phyloP scores from a whole-genome alignment of 1,284 basidiomycete species.

The Athelia sp. region DNA sequence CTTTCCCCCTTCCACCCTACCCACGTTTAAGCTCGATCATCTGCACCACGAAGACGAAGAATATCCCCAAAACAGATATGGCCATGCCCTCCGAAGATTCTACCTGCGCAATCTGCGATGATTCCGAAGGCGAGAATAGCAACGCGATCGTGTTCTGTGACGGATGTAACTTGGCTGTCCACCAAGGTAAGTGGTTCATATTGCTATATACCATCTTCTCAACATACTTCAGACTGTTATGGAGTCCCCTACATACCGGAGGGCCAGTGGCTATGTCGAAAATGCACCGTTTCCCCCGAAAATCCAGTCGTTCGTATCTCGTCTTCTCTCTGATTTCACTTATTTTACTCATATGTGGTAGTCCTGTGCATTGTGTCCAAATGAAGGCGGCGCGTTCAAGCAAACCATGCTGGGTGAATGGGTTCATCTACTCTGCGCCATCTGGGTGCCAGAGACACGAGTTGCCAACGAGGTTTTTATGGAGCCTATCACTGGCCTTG shows the following conservation, averaged over 20 bases:
- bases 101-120: constrained; percentile 95
- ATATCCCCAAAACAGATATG: constrained; percentile 80
- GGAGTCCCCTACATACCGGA: constrained; percentile 99
- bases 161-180: constrained; percentile 97
- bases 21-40: constrained; percentile 1
- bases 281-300: constrained; percentile 97
- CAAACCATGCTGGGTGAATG: constrained; percentile 92
- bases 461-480: constrained; percentile 96
- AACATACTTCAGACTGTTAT: constrained; percentile 77
- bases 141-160: constrained; percentile 99
- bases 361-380: constrained; percentile 93
- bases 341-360: constrained; percentile 3
- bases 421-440: constrained; percentile 96
- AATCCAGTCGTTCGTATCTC: constrained; percentile 76
- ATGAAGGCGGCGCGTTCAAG: constrained; percentile 98
- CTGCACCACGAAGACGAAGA: constrained; percentile 64
- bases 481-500: constrained; percentile 94
- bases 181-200: constrained; percentile 73
- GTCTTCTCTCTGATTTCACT: not conserved
- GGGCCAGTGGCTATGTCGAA: constrained; percentile 98
- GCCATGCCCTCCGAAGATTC: constrained; percentile 89
- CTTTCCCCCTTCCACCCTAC: not conserved
- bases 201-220: not conserved
- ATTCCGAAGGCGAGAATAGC: constrained; percentile 97
- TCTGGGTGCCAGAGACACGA: constrained; percentile 95